Base-by-base conservation (phyloP, 768 basidiomycete species). In the Leccinum incarnatum region DNA sequence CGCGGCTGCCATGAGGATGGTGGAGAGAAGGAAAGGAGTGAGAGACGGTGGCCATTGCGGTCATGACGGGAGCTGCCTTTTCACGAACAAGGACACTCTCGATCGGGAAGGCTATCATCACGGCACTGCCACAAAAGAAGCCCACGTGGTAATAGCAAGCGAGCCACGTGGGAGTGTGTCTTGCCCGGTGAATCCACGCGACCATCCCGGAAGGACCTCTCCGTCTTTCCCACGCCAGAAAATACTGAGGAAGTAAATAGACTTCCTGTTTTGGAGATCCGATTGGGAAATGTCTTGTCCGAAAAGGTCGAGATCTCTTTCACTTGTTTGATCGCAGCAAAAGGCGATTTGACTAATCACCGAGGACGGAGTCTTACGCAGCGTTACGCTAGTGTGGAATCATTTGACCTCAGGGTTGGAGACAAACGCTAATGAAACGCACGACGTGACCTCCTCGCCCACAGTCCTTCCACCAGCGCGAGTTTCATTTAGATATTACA, bases 81-180 rank as follows among this genome's bases (percentile, higher is more conserved):
- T 74, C 57, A 73, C 67, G 68, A 65, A 78, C 71, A 76, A 75
- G 77, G 74, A 70, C 67, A 67, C 25, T 58, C 77, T 74, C 69
- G 74, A 79, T 77, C 74, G 70, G 74, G 73, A 69, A 69, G 58
- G 55, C 60, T 50, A 68, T 66, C 64, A 74, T 69, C 51, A 45
- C 19, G 12, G 55, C 62, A 74, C 68, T 53, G 72, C 73, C 73
- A 73, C 69, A 40, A 53, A 51, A 56, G 58, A 69, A 59, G 54
- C 56, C 69, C 72, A 73, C 73, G 73, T 74, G 71, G 71, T 64
- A 54, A 57, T 48, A 49, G 45, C n/a, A 65, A 63, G 58, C 45
- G 10, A 0, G 55, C 73, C 79, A 77, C 77, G 78, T 78, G 77
- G 69, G 67, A 61, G 54, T 23, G 47, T 65, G 60, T 46, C 57